phyloP scores from a whole-genome alignment of 768 basidiomycete species.

The Suillus subalutaceus region DNA sequence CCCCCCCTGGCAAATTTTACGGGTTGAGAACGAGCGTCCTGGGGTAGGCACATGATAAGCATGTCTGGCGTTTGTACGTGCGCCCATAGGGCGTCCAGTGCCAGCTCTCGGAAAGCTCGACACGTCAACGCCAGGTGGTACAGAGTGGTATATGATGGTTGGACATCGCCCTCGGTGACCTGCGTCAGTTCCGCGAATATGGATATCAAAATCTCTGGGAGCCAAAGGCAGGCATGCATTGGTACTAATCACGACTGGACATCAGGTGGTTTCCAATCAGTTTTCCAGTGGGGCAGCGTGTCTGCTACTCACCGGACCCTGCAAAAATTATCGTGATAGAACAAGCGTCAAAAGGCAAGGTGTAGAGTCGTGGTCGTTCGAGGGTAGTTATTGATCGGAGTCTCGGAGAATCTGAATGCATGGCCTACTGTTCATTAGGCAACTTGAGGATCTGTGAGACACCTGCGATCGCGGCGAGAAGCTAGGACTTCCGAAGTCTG shows the following conservation, averaged over 20 bases:
- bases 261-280: not conserved
- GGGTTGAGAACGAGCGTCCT: constrained; percentile 3
- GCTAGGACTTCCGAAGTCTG: not conserved
- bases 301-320: not conserved
- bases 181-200: not conserved
- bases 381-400: not conserved
- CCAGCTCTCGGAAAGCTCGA: not conserved
- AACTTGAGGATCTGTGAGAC: not conserved
- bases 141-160: not conserved
- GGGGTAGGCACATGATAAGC: not conserved
- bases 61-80: not conserved
- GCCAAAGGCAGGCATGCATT: not conserved
- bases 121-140: not conserved
- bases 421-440: not conserved
- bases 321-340: not conserved
- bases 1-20: not conserved
- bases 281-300: not conserved
- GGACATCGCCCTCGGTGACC: not conserved
- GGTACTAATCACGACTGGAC: not conserved
- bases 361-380: too few species aligned
- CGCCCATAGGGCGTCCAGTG: not conserved
- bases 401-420: not conserved
- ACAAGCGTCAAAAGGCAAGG: not conserved
- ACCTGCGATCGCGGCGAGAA: not conserved
- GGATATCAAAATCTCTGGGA: not conserved